Conservation (phyloP, 1,139 yeast genomes). For the Pichia sp. region DNA sequence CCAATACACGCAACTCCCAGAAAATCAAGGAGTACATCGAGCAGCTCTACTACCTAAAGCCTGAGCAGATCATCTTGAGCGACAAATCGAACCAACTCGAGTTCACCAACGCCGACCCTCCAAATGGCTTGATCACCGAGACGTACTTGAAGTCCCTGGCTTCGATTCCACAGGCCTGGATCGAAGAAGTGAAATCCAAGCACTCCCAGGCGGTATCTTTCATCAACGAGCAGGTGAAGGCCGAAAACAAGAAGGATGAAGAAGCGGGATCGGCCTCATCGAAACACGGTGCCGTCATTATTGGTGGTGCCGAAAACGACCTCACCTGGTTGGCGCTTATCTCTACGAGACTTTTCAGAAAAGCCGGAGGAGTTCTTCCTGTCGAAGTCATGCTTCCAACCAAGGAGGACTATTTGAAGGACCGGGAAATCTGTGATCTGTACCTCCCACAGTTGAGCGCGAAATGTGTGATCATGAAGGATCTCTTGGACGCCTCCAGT, state of each 20-base stretch:
- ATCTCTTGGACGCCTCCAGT: conserved; percentile 27
- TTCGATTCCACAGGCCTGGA: conserved; percentile 8
- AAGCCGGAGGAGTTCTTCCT: conserved; percentile 52
- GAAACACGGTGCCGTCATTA: conserved; percentile 61
- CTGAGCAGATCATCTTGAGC: conserved; percentile 1
- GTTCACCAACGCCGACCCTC: conserved; percentile 1
- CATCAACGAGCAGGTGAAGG: neutral
- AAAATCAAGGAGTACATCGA: conserved; percentile 5
- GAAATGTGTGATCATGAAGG: conserved; percentile 38
- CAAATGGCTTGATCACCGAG: neutral
- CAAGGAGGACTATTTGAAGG: conserved; percentile 41
- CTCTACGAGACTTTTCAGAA: conserved; percentile 50
- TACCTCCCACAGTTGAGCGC: conserved; percentile 48
- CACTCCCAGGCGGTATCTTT: conserved; percentile 6
- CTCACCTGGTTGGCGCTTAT: conserved; percentile 50
- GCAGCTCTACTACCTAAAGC: neutral
- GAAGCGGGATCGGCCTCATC: neutral
- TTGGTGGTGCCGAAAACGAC: conserved; percentile 57
- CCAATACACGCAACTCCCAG: conserved; percentile 1
- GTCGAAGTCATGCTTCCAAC: conserved; percentile 60
- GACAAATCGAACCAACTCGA: conserved; percentile 10
- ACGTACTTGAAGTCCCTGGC: conserved; percentile 7
- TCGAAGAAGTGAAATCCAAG: conserved; percentile 9
- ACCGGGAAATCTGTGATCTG: conserved; percentile 41
- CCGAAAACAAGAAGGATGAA: neutral